These are phyloP conservation scores for Mycocentrospora acerina DNA, from an alignment of 2,329 filamentous ascomycete genomes.

Conservation along the genomic window DNA sequence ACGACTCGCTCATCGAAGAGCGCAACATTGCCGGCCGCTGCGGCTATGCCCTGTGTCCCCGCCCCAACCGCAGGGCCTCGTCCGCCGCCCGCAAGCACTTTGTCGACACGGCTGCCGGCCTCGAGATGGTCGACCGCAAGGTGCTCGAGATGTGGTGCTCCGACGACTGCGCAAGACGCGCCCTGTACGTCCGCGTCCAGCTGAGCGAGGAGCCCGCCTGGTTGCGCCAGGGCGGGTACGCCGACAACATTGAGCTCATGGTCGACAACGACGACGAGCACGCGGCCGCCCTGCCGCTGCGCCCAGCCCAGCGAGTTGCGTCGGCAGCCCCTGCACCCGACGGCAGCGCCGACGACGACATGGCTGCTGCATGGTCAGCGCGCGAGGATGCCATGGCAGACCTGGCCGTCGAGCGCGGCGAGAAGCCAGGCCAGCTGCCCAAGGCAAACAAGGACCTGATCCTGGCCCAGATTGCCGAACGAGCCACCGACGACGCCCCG, in stretches of 20 bases:
- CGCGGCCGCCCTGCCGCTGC: slow-evolving; percentile 28
- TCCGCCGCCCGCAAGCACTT: slow-evolving; percentile 59
- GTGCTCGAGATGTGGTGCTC: slow-evolving; percentile 88
- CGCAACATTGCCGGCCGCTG: slow-evolving; percentile 81
- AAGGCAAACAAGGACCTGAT: slow-evolving; percentile 37
- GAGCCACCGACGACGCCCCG: slow-evolving; percentile 16
- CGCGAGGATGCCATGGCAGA: slow-evolving; percentile 39
- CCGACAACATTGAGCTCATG: slow-evolving; percentile 43
- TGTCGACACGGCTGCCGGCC: slow-evolving; percentile 59
- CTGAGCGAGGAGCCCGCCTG: slow-evolving; percentile 82
- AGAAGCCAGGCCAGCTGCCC: slow-evolving; percentile 35
- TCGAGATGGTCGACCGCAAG: slow-evolving; percentile 67
- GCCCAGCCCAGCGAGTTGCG: slow-evolving; percentile 23
- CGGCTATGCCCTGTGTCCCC: slow-evolving; percentile 78
- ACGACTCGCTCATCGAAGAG: slow-evolving; percentile 85
- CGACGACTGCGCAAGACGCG: slow-evolving; percentile 72
- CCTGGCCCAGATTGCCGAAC: slow-evolving; percentile 34
- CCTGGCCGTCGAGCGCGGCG: slow-evolving; percentile 49
- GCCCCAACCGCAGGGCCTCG: slow-evolving; percentile 60
- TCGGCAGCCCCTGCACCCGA: slow-evolving; percentile 4
- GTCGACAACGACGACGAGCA: slow-evolving; percentile 37
- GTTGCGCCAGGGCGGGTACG: slow-evolving; percentile 64
- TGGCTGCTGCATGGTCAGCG: slow-evolving; percentile 36
- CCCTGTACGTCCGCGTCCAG: slow-evolving; percentile 86
- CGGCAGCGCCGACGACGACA: slow-evolving; percentile 35